phyloP scores from a whole-genome alignment of 2,329 filamentous ascomycete species.

The Cadophora gregata region DNA sequence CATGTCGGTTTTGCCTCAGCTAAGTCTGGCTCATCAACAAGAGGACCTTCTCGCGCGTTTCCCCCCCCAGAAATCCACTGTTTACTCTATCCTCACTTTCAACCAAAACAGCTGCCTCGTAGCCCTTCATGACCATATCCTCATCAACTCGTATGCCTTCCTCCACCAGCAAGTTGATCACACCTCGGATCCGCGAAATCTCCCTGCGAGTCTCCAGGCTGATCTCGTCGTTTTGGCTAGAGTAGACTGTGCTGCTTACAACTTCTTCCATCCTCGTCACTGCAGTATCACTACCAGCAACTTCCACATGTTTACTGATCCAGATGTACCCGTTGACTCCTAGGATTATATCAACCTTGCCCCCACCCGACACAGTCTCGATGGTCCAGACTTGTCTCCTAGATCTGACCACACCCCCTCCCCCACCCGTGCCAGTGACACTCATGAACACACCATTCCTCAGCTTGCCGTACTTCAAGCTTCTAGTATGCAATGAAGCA shows the following conservation, averaged over 20 bases:
- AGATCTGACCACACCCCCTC: slow-evolving; percentile 80
- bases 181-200: slow-evolving; percentile 82
- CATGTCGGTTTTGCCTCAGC: slow-evolving; percentile 12
- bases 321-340: slow-evolving; percentile 98
- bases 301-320: slow-evolving; percentile 84
- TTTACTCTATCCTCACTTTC: slow-evolving; percentile 62
- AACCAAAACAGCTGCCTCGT: slow-evolving; percentile 80
- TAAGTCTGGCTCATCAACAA: slow-evolving; percentile 39
- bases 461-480: slow-evolving; percentile 92
- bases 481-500: slow-evolving; percentile 87
- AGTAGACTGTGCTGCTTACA: slow-evolving; percentile 86
- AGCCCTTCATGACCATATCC: slow-evolving; percentile 82
- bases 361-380: slow-evolving; percentile 59
- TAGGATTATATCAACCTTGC: slow-evolving; percentile 82
- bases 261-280: slow-evolving; percentile 90
- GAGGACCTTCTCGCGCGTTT: slow-evolving; percentile 43
- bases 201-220: slow-evolving; percentile 78
- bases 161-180: slow-evolving; percentile 83
- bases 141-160: slow-evolving; percentile 87
- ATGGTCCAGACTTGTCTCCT: slow-evolving; percentile 90
- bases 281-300: slow-evolving; percentile 53
- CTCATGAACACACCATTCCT: slow-evolving; percentile 89
- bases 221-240: slow-evolving; percentile 91
- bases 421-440: slow-evolving; percentile 79
- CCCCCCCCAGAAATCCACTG: slow-evolving; percentile 63